Evolutionary conservation across 2,329 filamentous ascomycete genomes (phyloP).

Genomic region (Fusarium burgessii): DNA sequence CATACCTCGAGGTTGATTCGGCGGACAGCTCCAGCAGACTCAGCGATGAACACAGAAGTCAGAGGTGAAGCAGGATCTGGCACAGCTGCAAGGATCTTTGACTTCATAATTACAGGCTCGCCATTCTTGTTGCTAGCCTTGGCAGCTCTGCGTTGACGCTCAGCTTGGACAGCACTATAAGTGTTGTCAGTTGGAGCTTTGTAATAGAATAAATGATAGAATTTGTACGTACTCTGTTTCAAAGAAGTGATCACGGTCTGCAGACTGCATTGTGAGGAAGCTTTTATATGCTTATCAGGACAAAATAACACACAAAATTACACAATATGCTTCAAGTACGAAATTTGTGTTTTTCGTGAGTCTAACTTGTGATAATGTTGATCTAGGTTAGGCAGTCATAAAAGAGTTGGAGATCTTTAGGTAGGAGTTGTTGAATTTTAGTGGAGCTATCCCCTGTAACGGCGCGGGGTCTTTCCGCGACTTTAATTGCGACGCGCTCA

Average conservation of each 20-base stretch:
- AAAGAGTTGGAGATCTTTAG: constrained; percentile 21
- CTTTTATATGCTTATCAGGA: too few relatives aligned
- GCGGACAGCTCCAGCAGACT: constrained; percentile 85
- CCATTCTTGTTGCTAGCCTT: constrained; percentile 84
- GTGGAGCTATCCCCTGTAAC: constrained; percentile 33
- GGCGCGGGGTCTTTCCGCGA: constrained; percentile 47
- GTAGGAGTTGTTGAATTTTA: constrained; percentile 25
- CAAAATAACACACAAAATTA: background rate
- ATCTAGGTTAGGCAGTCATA: constrained; percentile 34
- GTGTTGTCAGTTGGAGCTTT: background rate
- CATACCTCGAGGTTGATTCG: constrained; percentile 79
- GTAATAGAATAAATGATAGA: background rate
- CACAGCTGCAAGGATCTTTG: constrained; percentile 84
- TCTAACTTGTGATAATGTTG: background rate
- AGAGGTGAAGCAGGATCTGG: constrained; percentile 72
- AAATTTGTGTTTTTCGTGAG: background rate
- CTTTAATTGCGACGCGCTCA: constrained; percentile 57
- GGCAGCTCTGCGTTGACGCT: constrained; percentile 71
- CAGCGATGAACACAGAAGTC: constrained; percentile 79
- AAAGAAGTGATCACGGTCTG: constrained; percentile 86
- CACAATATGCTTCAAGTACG: background rate
- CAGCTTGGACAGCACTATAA: constrained; percentile 61
- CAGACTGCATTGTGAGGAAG: constrained; percentile 69
- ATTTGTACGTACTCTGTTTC: constrained; percentile 79
- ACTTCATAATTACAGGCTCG: constrained; percentile 81